Evolutionary conservation across 371 early-diverging fungal species (phyloP), one percentile per base, ranked within the genome.

Genomic region (Amoeboaphelidium protococcarum): DNA sequence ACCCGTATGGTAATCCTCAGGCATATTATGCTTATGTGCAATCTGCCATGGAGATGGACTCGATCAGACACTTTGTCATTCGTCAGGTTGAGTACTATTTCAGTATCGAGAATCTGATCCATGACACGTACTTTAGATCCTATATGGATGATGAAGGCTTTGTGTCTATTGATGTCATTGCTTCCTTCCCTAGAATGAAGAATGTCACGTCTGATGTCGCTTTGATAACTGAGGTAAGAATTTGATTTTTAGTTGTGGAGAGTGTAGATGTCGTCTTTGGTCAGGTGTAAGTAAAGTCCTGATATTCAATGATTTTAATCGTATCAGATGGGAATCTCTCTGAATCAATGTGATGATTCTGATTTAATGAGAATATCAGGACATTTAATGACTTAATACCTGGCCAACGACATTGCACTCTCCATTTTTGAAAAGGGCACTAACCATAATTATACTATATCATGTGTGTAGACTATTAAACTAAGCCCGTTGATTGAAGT

Each of bases 101-200:
- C 52, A 86, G 87, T 50, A 72, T 84, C 44, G 90, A 89, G 47
- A 92, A 92, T 57, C 62, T 92, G 42, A 82, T 83, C 72, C 78
- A 78, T 49, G 94, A 92, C 56, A 63, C 87, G 19, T 90, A 71
- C 58, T 80, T 92, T 67, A 78, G 94, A 45, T 65, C 67, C 25
- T 83, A 81, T 59, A 92, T 92, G 90, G 72, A 82, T 48, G 47
- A 59, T 0, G 44, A 57, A 19, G 87, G 86, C 24, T 82, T 60
- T 51, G 80, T 87, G 16, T 67, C 72, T 19, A 47, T 89, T 24
- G 56, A 61, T 3, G 58, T 84, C 2, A 55, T 91, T 47, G 73
- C 80, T 37, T 69, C 70, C 50, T 91, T 91, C 59, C 84, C 84
- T 59, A 78, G 92, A 25, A 72, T 91, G 46, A 79, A 74, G 60